Percentiles rank a stretch among this genome's conserved stretches.
phyloP scores from a whole-genome alignment of 306 rosid genomes.

The Mucuna pruriens region DNA sequence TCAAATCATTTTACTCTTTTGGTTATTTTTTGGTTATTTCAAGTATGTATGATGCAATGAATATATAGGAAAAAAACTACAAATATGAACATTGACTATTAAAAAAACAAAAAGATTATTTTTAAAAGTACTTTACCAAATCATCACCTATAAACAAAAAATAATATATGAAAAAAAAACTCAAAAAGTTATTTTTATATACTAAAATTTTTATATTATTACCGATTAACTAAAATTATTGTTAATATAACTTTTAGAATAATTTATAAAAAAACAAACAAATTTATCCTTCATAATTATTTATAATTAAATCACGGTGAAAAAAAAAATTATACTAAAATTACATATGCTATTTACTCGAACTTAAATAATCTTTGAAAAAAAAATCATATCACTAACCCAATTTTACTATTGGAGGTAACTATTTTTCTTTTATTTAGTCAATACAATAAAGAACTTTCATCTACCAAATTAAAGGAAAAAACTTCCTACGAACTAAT shows the following conservation, averaged over 20 bases:
- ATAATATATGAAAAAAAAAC: no score
- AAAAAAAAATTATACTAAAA: no score
- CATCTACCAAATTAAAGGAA: not conserved
- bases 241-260: no score
- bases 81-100: not conserved
- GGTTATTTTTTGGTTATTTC: not conserved
- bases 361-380: not conserved
- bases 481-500: not conserved
- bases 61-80: not conserved
- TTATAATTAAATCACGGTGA: no score
- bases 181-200: no score
- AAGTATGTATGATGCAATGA: not conserved
- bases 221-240: no score
- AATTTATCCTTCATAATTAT: no score
- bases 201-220: no score
- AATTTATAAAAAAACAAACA: no score
- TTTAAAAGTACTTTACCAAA: not conserved
- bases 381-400: not conserved
- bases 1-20: not conserved
- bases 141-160: not conserved
- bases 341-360: no score
- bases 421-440: not conserved
- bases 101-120: not conserved
- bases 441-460: not conserved
- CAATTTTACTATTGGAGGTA: not conserved